Evolutionary conservation across 345 rosid genomes (phyloP).

Genomic region (Laguncularia racemosa): DNA sequence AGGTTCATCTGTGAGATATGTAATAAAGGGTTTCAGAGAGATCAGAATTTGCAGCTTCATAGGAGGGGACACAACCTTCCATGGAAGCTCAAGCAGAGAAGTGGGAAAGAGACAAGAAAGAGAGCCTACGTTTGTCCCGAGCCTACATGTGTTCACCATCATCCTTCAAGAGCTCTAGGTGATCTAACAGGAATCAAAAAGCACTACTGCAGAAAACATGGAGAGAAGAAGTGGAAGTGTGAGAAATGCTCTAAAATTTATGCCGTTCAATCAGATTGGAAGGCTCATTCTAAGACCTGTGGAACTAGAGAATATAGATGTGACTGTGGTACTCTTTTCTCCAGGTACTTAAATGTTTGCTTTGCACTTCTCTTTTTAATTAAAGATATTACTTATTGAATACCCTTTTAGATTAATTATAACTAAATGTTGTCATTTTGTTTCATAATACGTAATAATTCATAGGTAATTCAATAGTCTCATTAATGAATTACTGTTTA

Average conservation of each 20-base stretch:
- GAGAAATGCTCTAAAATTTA: conserved; percentile 86
- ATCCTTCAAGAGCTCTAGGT: conserved; percentile 88
- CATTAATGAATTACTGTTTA: too few relatives aligned
- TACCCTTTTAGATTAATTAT: too few relatives aligned
- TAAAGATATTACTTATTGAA: not conserved
- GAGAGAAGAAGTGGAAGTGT: conserved; percentile 97
- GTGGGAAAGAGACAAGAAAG: conserved; percentile 45
- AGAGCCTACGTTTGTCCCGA: conserved; percentile 80
- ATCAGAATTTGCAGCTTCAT: conserved; percentile 92
- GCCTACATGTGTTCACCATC: conserved; percentile 75
- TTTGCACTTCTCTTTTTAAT: not conserved
- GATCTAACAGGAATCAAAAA: conserved; percentile 97
- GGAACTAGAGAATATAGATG: conserved; percentile 93
- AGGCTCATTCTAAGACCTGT: conserved; percentile 92
- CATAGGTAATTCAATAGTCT: too few relatives aligned
- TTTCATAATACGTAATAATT: too few relatives aligned
- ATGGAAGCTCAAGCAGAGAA: conserved; percentile 87
- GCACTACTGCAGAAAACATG: conserved; percentile 87
- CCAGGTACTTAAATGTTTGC: conserved; percentile 40
- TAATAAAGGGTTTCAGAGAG: conserved; percentile 91
- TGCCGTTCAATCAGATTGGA: conserved; percentile 97
- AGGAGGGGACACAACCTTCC: conserved; percentile 96
- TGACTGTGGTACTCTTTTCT: conserved; percentile 91
- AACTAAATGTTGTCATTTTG: too few relatives aligned
- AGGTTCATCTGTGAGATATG: conserved; percentile 95